Evolutionary conservation across 257 asterid species (phyloP).

Genomic region (Leptodermis oblonga): DNA sequence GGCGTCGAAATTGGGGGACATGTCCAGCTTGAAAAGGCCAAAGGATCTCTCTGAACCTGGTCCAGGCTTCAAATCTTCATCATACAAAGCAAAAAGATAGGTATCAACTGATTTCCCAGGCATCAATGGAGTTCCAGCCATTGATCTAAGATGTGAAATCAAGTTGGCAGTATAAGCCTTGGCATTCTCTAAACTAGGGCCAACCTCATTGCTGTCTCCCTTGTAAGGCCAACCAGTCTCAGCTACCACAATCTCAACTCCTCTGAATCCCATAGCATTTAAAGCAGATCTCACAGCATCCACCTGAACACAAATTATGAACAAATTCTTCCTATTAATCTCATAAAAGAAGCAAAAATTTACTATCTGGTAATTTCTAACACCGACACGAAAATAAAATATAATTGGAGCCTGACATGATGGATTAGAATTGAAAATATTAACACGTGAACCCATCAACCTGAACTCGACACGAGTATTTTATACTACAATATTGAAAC

Average conservation of each 20-base stretch:
- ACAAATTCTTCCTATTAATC: not conserved
- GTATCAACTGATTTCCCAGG: conserved; percentile 63
- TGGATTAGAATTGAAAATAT: too few species aligned
- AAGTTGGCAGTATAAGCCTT: conserved; percentile 58
- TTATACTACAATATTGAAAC: too few species aligned
- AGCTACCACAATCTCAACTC: conserved; percentile 63
- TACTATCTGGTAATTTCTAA: too few species aligned
- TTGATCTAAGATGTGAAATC: conserved; percentile 51
- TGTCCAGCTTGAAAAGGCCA: conserved; percentile 66
- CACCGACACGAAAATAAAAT: too few species aligned
- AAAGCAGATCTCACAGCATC: conserved; percentile 64
- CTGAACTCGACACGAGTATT: too few species aligned
- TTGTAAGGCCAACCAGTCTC: conserved; percentile 87
- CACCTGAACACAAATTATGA: conserved; percentile 27
- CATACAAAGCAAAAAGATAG: conserved; percentile 62
- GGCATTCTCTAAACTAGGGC: conserved; percentile 64
- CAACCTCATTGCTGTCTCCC: conserved; percentile 61
- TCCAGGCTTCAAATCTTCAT: conserved; percentile 67
- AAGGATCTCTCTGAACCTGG: conserved; percentile 65
- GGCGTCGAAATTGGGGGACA: conserved; percentile 42
- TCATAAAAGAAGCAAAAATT: not conserved
- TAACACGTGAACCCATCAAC: too few species aligned
- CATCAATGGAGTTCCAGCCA: conserved; percentile 78
- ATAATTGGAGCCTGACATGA: too few species aligned
- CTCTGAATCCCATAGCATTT: conserved; percentile 49